Evolutionary conservation across 2,329 filamentous ascomycete genomes (phyloP), one percentile per base, ranked within the genome.

Genomic region (Fusarium tanahbumbuense): DNA sequence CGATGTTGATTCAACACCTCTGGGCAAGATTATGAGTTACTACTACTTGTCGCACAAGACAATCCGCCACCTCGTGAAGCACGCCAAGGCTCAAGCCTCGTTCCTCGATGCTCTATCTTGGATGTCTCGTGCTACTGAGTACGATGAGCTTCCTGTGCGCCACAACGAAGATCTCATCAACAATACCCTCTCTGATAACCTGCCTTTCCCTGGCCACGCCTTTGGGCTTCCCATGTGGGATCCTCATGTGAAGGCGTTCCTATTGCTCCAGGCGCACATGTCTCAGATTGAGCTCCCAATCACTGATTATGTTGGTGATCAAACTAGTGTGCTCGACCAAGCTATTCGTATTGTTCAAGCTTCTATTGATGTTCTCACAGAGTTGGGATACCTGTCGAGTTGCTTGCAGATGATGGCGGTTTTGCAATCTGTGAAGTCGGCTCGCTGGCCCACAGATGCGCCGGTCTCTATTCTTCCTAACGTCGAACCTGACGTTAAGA

Each of bases 131-230:
- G 96, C 97, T 2, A 93, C 92, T 4, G 96, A 99, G 83, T 99
- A 98, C 80, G 94, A 99, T 77, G 97, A 99, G 81, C 89, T 99
- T 1, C 96, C 96, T 0, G 96, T 99, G 25, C 93, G 96, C 8
- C 96, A 99, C 82, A 99, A 99, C 77, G 96, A 99, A 82, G 97
- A 99, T 77, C 88, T 99, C 46, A 94, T 99, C 84, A 99, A 99
- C 78, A 92, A 89, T 6, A 93, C 98, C 73, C 86, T 99, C 6
- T 93, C 94, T 9, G 88, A 90, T 61, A 93, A 94, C 67, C 83
- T 99, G 1, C 93, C 94, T 0, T 85, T 88, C 64, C 81, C 85
- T 1, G 87, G 84, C 8, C 81, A 81, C 20, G 79, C 82, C 6
- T 88, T 96, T 55, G 90, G 89, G 12, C 83, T 98, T 42, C 95